phyloP scores from a whole-genome alignment of 345 rosid species.

The Zanthoxylum bungeanum region DNA sequence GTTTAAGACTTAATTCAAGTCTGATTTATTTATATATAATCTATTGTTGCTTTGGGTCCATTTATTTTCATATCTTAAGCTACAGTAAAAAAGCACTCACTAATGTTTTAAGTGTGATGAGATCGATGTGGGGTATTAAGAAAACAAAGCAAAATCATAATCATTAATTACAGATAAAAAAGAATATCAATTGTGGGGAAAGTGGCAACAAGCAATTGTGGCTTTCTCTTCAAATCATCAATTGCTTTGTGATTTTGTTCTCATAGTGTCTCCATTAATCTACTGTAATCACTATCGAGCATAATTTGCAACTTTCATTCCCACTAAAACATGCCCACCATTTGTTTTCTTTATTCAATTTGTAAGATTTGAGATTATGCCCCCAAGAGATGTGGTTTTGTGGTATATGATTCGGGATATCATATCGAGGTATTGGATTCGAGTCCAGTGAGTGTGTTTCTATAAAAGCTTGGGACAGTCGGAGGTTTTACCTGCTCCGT shows the following conservation, averaged over 20 bases:
- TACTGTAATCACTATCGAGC: background rate
- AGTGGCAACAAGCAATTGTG: conserved; percentile 4
- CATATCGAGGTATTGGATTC: too few species aligned
- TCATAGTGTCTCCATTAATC: background rate
- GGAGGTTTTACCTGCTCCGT: too few species aligned
- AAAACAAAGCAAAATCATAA: background rate
- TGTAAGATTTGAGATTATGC: background rate
- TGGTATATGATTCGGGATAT: too few species aligned
- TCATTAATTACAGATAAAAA: background rate
- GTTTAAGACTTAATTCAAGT: too few species aligned
- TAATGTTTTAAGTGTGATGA: background rate
- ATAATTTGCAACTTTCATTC: background rate
- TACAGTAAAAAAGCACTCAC: conserved; percentile 12
- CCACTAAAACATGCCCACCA: background rate
- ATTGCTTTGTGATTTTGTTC: background rate
- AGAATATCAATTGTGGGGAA: background rate
- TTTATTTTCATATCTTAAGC: background rate
- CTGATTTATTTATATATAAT: too few species aligned
- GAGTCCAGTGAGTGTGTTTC: too few species aligned
- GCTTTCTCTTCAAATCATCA: background rate
- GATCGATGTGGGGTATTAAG: background rate
- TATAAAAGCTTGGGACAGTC: too few species aligned
- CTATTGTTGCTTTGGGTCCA: background rate
- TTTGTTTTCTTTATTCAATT: background rate
- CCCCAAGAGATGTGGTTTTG: too few species aligned